Evolutionary conservation across 257 asterid genomes (phyloP).

Genomic region (Nicotiana noctiflora): DNA sequence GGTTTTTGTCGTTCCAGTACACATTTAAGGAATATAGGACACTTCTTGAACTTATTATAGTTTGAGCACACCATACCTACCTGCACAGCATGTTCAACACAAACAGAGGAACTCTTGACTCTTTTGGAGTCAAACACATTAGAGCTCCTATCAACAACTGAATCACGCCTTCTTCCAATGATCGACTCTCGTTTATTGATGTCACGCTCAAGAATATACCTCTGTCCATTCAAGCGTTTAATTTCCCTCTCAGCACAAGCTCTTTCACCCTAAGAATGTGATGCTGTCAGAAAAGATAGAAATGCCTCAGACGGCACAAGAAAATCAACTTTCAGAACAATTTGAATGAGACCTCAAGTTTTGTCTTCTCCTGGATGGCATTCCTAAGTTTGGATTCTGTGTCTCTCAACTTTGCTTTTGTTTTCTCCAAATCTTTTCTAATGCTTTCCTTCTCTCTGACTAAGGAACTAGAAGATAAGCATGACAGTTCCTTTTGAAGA

Average conservation of each 20-base stretch:
- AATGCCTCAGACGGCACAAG: conserved; percentile 10
- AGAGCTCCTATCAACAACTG: conserved; percentile 54
- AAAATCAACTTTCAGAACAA: conserved; percentile 11
- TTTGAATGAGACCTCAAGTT: conserved; percentile 66
- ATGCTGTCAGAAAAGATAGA: conserved; percentile 10
- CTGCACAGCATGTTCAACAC: conserved; percentile 45
- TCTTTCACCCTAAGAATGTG: conserved; percentile 69
- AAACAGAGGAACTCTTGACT: conserved; percentile 35
- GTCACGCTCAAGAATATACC: conserved; percentile 84
- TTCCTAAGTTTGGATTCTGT: conserved; percentile 80
- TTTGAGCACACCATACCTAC: conserved; percentile 19
- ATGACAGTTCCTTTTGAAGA: conserved; percentile 54
- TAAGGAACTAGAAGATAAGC: conserved; percentile 64
- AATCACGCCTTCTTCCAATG: conserved; percentile 59
- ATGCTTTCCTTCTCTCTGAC: conserved; percentile 80
- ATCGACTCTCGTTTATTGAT: conserved; percentile 61
- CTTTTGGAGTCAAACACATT: conserved; percentile 56
- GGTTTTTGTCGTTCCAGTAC: not conserved
- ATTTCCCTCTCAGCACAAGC: conserved; percentile 76
- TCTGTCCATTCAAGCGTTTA: conserved; percentile 62
- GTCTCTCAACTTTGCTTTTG: conserved; percentile 74
- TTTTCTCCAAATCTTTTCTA: conserved; percentile 87
- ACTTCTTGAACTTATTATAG: not conserved
- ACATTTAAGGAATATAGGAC: not conserved
- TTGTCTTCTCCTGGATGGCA: conserved; percentile 84